phyloP scores from a whole-genome alignment of 345 rosid genomes.

The Gossypium ekmanianum region DNA sequence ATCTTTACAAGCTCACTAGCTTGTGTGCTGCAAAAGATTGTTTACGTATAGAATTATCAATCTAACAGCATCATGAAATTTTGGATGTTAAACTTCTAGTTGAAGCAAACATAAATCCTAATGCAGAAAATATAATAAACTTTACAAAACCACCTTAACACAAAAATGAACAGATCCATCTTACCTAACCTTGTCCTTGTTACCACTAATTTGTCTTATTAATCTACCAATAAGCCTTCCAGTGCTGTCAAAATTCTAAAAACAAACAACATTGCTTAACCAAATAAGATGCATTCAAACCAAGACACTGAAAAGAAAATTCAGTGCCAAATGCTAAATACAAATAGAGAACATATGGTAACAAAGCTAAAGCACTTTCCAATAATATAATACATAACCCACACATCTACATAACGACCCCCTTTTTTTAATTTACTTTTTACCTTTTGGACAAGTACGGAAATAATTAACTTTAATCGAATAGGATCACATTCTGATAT shows the following conservation, averaged over 20 bases:
- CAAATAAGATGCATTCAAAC: conserved; percentile 15
- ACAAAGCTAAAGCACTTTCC: not conserved
- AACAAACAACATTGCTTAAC: conserved; percentile 15
- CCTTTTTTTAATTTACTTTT: not conserved
- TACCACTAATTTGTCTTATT: conserved; percentile 62
- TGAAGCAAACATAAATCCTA: not conserved
- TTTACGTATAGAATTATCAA: not conserved
- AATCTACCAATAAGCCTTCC: conserved; percentile 59
- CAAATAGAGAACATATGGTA: not conserved
- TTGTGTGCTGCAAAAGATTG: conserved; percentile 55
- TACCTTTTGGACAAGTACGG: not conserved
- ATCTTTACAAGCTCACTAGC: conserved; percentile 64
- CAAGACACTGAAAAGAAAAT: not conserved
- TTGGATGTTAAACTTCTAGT: not conserved
- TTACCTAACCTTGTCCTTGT: conserved; percentile 71
- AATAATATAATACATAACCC: not conserved
- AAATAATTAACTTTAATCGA: not conserved
- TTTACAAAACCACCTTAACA: not conserved
- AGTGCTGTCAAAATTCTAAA: conserved; percentile 59
- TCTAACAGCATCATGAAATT: not conserved
- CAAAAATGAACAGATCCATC: conserved; percentile 16
- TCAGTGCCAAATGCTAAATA: not conserved
- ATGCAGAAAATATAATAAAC: not conserved
- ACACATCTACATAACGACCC: not conserved
- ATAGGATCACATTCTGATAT: not conserved